These are phyloP conservation scores for Cinchona pubescens DNA, from an alignment of 257 asterid species.

Conservation along the genomic window DNA sequence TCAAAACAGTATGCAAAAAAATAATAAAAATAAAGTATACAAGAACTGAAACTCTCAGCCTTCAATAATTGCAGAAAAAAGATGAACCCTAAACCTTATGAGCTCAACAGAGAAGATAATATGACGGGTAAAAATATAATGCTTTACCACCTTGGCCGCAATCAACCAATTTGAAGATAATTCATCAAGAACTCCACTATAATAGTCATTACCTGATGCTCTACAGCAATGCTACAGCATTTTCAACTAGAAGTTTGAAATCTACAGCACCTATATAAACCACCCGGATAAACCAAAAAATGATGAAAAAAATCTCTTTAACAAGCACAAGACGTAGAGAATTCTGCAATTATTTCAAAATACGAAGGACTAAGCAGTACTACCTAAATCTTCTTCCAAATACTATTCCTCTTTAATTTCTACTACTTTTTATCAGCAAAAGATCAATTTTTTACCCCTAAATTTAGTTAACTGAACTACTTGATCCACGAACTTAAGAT, in stretches of 20 bases:
- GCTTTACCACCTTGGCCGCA: background rate
- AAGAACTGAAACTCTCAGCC: background rate
- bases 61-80: background rate
- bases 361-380: too few relatives aligned
- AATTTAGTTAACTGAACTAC: background rate
- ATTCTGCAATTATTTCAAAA: too few relatives aligned
- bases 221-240: background rate
- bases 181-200: background rate
- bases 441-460: background rate
- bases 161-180: background rate
- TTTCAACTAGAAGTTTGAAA: background rate
- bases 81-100: background rate
- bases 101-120: background rate
- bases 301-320: fast-evolving
- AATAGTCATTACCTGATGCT: background rate
- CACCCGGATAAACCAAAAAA: background rate
- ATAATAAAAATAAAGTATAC: background rate
- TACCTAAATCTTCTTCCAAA: too few relatives aligned
- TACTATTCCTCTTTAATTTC: too few relatives aligned
- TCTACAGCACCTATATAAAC: background rate
- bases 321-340: background rate
- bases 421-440: background rate
- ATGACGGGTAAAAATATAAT: background rate
- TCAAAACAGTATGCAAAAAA: too few relatives aligned
- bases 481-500: too few relatives aligned